Evolutionary conservation across 225 moss, liverwort and hornwort genomes (phyloP).

Genomic region (Rhytidiadelphus loreus): DNA sequence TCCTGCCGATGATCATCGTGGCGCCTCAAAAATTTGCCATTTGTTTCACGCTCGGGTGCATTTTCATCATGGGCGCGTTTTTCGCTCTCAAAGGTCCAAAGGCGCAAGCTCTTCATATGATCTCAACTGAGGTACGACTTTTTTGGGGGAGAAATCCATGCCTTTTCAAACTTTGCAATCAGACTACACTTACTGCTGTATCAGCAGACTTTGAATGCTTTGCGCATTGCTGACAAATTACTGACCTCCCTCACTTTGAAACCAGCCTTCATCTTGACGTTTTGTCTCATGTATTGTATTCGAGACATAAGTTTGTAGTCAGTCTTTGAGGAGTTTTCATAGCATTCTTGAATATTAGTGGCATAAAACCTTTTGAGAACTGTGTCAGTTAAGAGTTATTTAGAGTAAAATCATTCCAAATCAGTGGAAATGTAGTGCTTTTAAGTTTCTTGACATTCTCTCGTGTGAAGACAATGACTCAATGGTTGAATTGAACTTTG

Average conservation of each 20-base stretch:
- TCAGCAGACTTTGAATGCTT: not conserved
- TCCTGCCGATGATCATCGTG: conserved; percentile 69
- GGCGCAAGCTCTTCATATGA: conserved; percentile 85
- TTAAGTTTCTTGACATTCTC: not conserved
- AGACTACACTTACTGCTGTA: not conserved
- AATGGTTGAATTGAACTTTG: not conserved
- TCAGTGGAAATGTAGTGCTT: not conserved
- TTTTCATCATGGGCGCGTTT: conserved; percentile 90
- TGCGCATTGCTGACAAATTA: not conserved
- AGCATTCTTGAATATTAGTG: not conserved
- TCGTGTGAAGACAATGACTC: not conserved
- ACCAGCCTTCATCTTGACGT: not conserved
- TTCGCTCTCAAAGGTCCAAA: conserved; percentile 90
- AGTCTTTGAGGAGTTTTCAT: not conserved
- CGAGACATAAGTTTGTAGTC: not conserved
- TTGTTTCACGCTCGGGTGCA: conserved; percentile 84
- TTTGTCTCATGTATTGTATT: not conserved
- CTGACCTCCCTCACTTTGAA: not conserved
- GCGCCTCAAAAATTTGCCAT: conserved; percentile 82
- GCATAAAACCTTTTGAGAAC: not conserved
- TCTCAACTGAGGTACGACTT: conserved; percentile 66
- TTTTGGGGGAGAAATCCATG: not conserved
- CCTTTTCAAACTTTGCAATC: not conserved
- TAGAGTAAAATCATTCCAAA: not conserved
- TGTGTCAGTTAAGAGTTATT: not conserved